These are phyloP conservation scores for Metarhizium anisopliae DNA, from an alignment of 2,329 filamentous ascomycete genomes.

Conservation along the genomic window DNA sequence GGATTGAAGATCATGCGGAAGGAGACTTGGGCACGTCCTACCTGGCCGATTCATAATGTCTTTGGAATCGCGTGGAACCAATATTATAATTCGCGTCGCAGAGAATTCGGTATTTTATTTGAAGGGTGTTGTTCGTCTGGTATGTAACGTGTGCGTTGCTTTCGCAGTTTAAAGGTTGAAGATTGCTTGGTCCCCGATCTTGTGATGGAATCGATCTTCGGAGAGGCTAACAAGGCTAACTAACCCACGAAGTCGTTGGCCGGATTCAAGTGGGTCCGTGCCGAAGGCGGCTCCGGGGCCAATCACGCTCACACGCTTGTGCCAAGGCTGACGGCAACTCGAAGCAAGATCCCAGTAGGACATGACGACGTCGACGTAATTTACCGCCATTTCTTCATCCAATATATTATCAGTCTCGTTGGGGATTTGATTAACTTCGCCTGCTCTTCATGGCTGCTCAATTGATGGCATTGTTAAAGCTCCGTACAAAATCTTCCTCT, in stretches of 20 bases:
- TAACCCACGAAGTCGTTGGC: slow-evolving; percentile 16
- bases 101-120: neutral
- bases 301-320: slow-evolving; percentile 14
- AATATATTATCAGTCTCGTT: neutral
- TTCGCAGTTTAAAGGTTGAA: neutral
- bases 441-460: slow-evolving; percentile 4
- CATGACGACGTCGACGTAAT: too few species aligned
- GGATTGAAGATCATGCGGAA: slow-evolving; percentile 10
- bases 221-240: slow-evolving; percentile 17
- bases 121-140: neutral
- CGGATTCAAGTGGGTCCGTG: slow-evolving; percentile 32
- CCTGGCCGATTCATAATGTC: slow-evolving; percentile 52
- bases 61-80: slow-evolving; percentile 3
- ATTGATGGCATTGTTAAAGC: slow-evolving; percentile 22
- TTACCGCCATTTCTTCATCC: too few species aligned
- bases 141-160: neutral
- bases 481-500: slow-evolving; percentile 42
- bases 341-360: neutral
- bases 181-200: neutral
- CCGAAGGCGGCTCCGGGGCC: slow-evolving; percentile 19
- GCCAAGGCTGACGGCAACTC: slow-evolving; percentile 12
- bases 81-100: neutral
- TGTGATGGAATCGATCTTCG: slow-evolving; percentile 8
- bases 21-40: slow-evolving; percentile 29
- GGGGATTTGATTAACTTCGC: neutral